Percentiles rank a stretch among this genome's conserved stretches.
Evolutionary conservation across 2,329 filamentous ascomycete genomes (phyloP).

Genomic region (Diaporthe australafricana): DNA sequence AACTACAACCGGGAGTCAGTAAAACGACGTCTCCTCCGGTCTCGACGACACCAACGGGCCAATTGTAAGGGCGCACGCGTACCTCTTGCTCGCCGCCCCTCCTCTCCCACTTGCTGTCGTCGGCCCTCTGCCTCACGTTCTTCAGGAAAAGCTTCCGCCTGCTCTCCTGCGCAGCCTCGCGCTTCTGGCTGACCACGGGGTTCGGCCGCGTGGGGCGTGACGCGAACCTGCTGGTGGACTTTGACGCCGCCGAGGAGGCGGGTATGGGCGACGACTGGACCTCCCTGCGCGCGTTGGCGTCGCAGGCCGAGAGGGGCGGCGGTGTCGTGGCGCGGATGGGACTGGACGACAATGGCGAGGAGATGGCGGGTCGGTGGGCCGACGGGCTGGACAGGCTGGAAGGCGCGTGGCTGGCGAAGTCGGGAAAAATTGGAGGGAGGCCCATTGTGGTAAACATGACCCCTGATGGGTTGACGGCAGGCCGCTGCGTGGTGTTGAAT

Average conservation of each 20-base stretch:
- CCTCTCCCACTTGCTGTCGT: conserved; percentile 70
- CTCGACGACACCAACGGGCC: conserved; percentile 46
- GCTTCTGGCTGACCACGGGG: conserved; percentile 66
- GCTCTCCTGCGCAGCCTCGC: conserved; percentile 72
- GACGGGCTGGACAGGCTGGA: conserved; percentile 44
- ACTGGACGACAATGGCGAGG: conserved; percentile 68
- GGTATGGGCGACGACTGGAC: conserved; percentile 59
- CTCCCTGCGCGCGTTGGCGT: conserved; percentile 56
- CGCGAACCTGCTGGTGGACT: conserved; percentile 56
- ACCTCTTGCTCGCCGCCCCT: conserved; percentile 73
- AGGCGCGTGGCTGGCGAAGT: conserved; percentile 40
- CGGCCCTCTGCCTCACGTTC: conserved; percentile 70
- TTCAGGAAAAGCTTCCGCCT: conserved; percentile 77
- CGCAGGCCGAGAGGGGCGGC: conserved; percentile 55
- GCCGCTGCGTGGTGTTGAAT: background rate
- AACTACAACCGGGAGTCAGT: conserved; percentile 43
- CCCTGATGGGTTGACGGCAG: background rate
- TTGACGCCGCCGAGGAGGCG: conserved; percentile 36
- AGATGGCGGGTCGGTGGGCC: conserved; percentile 57
- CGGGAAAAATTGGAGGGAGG: conserved; percentile 56
- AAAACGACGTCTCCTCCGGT: conserved; percentile 41
- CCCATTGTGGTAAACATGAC: conserved; percentile 50
- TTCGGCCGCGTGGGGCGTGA: conserved; percentile 70
- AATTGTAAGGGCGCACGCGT: conserved; percentile 29
- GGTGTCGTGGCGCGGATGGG: conserved; percentile 65